Base-by-base conservation (phyloP, 345 rosid genomes). In the Ricinus communis region DNA sequence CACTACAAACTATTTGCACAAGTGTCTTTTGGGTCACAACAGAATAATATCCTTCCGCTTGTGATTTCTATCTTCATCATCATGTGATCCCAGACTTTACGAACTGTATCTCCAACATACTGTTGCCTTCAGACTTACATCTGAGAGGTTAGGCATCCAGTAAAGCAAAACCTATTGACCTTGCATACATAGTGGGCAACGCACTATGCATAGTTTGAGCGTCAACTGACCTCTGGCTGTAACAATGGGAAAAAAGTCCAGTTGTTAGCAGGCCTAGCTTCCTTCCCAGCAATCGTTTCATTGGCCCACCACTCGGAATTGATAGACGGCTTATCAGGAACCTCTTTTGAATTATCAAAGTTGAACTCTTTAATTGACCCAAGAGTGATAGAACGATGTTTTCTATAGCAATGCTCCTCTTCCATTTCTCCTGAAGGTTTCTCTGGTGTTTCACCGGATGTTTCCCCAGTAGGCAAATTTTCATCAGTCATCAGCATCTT, bases 161-260 rank as follows among this genome's bases (percentile, higher is more conserved):
- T 47, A 19, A 63, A 60, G 72, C 66, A 53, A 73, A 30, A 41
- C 28, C 67, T 46, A 65, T 38, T 45, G 58, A 36, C 15, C 11
- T 25, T 71, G 36, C 50, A 22, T 3, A 1, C 16, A 62, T 25
- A 30, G 27, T 28, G 13, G 45, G 50, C 58, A 56, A 28, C 62
- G 22, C 14, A 50, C 46, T 47, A 13, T 65, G 25, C 51, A 57
- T 49, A 38, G 74, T 62, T 69, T 19, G 49, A 56, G 55, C 72
- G 69, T 90, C 81, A 91, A 77, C 85, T 84, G 65, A 86, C 85
- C 74, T 86, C 88, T 65, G 97, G 90, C 81, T 87, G 92, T 70
- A 93, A 83, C 71, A 87, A 74, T 0, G 98, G 97, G 82, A 91
- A 91, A 86, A 93, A 91, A 58, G 88, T 82, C 98, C 98, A 93